Evolutionary conservation across 805 yeast genomes (phyloP).

Genomic region (Saturnispora hagleri): DNA sequence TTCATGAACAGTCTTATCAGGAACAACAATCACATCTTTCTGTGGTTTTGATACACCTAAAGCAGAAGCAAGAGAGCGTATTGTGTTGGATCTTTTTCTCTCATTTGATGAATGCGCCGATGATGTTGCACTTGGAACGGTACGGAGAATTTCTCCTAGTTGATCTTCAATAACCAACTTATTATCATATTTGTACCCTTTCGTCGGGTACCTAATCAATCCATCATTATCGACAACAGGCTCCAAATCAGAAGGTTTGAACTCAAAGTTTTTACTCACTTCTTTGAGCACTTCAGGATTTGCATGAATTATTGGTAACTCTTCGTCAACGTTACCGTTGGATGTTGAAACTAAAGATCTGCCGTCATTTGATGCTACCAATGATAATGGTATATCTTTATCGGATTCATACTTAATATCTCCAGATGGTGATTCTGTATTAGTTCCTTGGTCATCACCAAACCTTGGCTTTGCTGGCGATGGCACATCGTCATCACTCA

Average conservation of each 20-base stretch:
- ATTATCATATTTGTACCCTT: constrained; percentile 62
- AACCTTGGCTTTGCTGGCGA: background rate
- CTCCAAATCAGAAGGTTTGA: constrained; percentile 21
- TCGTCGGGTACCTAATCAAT: constrained; percentile 25
- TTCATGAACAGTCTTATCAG: background rate
- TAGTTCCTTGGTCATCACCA: background rate
- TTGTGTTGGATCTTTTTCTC: constrained; percentile 10
- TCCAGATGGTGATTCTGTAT: background rate
- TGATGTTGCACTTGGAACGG: constrained; percentile 28
- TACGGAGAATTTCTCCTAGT: constrained; percentile 70
- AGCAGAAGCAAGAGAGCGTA: constrained; percentile 9
- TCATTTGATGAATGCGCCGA: constrained; percentile 1
- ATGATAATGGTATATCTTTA: constrained; percentile 5
- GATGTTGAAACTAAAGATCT: constrained; percentile 8
- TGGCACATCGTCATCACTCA: background rate
- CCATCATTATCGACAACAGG: constrained; percentile 29
- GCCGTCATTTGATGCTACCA: constrained; percentile 12
- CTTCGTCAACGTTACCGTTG: constrained; percentile 7
- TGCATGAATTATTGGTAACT: constrained; percentile 10
- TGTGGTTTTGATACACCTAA: constrained; percentile 5
- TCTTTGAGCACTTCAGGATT: constrained; percentile 11
- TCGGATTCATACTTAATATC: constrained; percentile 1
- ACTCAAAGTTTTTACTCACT: constrained; percentile 13
- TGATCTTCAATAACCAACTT: constrained; percentile 70
- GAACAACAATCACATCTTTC: background rate